These are phyloP conservation scores for Pythium brachiatum DNA, from an alignment of 352 stramenopile species.

Conservation along the genomic window DNA sequence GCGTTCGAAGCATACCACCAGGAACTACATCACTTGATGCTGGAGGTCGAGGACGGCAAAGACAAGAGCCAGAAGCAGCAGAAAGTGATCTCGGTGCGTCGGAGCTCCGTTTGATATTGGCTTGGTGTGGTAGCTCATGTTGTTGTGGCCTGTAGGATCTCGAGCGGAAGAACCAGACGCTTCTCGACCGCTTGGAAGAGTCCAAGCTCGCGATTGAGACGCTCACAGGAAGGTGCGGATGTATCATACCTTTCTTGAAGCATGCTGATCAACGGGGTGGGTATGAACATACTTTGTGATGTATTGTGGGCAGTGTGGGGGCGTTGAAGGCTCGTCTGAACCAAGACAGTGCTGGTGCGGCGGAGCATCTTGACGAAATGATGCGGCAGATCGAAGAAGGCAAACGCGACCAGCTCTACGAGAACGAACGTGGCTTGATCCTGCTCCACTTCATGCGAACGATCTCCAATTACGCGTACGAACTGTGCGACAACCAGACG, in stretches of 20 bases:
- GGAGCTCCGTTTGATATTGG: background rate
- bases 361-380: slow-evolving; percentile 65
- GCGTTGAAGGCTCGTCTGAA: slow-evolving; percentile 67
- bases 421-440: slow-evolving; percentile 46
- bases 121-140: background rate
- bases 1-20: slow-evolving; percentile 73
- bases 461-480: slow-evolving; percentile 53
- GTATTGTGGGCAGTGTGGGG: slow-evolving; percentile 41
- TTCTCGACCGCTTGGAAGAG: slow-evolving; percentile 64
- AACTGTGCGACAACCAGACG: slow-evolving; percentile 46
- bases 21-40: slow-evolving; percentile 58
- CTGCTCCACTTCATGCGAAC: slow-evolving; percentile 53
- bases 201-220: slow-evolving; percentile 65
- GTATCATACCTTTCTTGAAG: too few species aligned
- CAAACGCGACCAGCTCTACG: slow-evolving; percentile 62
- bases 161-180: slow-evolving; percentile 60
- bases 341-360: slow-evolving; percentile 62
- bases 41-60: slow-evolving; percentile 62
- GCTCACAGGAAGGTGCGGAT: slow-evolving; percentile 53
- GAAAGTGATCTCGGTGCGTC: slow-evolving; percentile 60
- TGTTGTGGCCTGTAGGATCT: slow-evolving; percentile 39
- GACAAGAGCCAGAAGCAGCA: slow-evolving; percentile 57
- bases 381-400: slow-evolving; percentile 62
- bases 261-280: background rate
- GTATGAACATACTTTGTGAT: too few species aligned